A percentile compares a stretch with the other conserved stretches of the same genome.
phyloP scores from a whole-genome alignment of 2,329 filamentous ascomycete genomes.

The Cytospora schulzeri region DNA sequence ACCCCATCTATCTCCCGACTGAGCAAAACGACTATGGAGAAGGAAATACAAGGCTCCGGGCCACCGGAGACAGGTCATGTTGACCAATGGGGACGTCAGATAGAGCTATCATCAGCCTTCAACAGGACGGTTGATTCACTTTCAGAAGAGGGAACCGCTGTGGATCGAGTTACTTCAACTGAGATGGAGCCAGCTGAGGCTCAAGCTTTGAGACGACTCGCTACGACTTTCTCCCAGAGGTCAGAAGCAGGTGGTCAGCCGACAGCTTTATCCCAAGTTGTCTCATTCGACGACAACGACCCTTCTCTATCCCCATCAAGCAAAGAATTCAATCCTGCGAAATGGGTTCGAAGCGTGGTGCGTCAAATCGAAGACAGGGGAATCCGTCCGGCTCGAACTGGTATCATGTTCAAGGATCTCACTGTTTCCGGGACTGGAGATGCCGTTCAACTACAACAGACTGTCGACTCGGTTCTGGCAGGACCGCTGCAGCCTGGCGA shows the following conservation, averaged over 20 bases:
- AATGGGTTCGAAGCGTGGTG: slow-evolving; percentile 46
- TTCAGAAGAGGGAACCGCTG: slow-evolving; percentile 4
- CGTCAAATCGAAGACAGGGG: slow-evolving; percentile 55
- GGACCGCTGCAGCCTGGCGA: slow-evolving; percentile 61
- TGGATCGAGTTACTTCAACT: not conserved
- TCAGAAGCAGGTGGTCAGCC: not conserved
- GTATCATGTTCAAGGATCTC: slow-evolving; percentile 66
- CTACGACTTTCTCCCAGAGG: slow-evolving; percentile 12
- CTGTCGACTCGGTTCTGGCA: slow-evolving; percentile 60
- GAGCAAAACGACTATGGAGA: slow-evolving; percentile 9
- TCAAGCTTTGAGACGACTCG: slow-evolving; percentile 16
- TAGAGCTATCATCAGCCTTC: not conserved
- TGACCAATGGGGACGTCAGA: slow-evolving; percentile 8
- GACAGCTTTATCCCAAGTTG: slow-evolving; percentile 6
- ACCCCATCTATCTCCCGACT: not conserved
- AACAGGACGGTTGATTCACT: not conserved
- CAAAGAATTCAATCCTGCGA: slow-evolving; percentile 44
- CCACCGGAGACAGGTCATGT: not conserved
- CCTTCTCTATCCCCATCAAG: slow-evolving; percentile 42
- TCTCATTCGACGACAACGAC: slow-evolving; percentile 32
- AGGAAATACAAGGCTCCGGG: not conserved
- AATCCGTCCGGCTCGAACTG: slow-evolving; percentile 54
- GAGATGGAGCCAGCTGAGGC: slow-evolving; percentile 14
- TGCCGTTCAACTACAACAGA: slow-evolving; percentile 69
- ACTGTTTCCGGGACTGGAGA: slow-evolving; percentile 68